phyloP scores from a whole-genome alignment of 768 basidiomycete genomes.

The Panus rudis region DNA sequence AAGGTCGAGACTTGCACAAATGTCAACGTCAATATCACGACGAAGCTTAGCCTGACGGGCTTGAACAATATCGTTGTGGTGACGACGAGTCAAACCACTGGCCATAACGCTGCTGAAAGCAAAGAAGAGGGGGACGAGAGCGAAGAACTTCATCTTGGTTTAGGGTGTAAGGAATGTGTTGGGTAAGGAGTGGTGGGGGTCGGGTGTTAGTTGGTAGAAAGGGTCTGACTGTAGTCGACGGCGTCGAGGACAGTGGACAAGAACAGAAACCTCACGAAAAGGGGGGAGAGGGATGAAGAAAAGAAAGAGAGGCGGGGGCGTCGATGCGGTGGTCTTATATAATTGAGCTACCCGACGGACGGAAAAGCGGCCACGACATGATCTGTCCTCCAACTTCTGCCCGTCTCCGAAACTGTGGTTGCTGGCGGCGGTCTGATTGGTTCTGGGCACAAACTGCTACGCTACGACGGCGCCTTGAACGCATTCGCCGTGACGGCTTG shows the following conservation, averaged over 20 bases:
- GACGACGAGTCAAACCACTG: neutral
- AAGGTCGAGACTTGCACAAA: slow-evolving; percentile 9
- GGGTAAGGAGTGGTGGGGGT: no score
- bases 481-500: no score
- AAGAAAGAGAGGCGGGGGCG: neutral
- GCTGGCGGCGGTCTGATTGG: no score
- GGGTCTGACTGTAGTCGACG: neutral
- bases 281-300: neutral
- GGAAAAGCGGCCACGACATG: no score
- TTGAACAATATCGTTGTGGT: neutral
- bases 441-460: no score
- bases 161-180: neutral
- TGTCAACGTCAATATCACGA: slow-evolving; percentile 10
- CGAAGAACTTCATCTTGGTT: slow-evolving; percentile 1
- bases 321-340: no score
- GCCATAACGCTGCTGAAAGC: neutral
- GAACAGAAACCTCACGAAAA: neutral
- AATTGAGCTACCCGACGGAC: no score
- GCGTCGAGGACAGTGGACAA: no score
- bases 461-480: no score
- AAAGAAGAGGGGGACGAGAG: neutral
- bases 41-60: slow-evolving; percentile 9
- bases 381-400: no score
- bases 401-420: no score
- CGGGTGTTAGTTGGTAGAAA: neutral